A percentile compares a stretch with the other conserved stretches of the same genome.
Conservation (phyloP, 345 rosid species). For the Ceriops zippeliana region DNA sequence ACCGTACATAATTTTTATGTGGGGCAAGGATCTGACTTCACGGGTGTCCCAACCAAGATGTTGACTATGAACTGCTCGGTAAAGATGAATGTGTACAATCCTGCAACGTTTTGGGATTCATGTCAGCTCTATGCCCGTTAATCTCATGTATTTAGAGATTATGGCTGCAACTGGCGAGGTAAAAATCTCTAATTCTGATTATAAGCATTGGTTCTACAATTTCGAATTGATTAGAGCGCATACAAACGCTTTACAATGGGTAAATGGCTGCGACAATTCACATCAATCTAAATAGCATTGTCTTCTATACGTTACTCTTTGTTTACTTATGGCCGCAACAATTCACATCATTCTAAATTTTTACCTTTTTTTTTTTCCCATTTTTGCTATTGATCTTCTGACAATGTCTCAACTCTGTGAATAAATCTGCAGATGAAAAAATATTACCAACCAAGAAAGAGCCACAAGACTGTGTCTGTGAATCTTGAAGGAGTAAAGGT, state of each 20-base stretch:
- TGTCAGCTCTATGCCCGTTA: conserved; percentile 17
- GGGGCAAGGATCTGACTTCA: conserved; percentile 22
- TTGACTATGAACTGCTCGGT: conserved; percentile 18
- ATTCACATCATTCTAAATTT: too few species aligned
- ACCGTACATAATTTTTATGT: conserved; percentile 16
- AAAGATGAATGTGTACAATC: conserved; percentile 19
- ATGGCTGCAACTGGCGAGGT: conserved; percentile 23
- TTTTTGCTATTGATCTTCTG: too few species aligned
- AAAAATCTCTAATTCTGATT: neutral
- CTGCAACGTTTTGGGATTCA: conserved; percentile 20
- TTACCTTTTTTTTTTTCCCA: too few species aligned
- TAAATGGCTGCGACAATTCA: too few species aligned
- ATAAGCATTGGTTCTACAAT: neutral
- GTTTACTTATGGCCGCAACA: too few species aligned
- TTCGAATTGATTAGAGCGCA: neutral
- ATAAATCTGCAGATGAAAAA: conserved; percentile 18
- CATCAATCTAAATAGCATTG: too few species aligned
- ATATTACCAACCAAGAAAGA: conserved; percentile 23
- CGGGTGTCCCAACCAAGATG: conserved; percentile 25
- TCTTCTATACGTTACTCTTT: too few species aligned
- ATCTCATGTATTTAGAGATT: conserved; percentile 19
- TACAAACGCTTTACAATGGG: too few species aligned
- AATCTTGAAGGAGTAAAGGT: conserved; percentile 12
- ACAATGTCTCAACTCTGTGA: too few species aligned
- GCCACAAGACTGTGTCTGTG: conserved; percentile 14